These are phyloP conservation scores for Penicillium crystallinum DNA, from an alignment of 495 filamentous ascomycete species.

Conservation along the genomic window DNA sequence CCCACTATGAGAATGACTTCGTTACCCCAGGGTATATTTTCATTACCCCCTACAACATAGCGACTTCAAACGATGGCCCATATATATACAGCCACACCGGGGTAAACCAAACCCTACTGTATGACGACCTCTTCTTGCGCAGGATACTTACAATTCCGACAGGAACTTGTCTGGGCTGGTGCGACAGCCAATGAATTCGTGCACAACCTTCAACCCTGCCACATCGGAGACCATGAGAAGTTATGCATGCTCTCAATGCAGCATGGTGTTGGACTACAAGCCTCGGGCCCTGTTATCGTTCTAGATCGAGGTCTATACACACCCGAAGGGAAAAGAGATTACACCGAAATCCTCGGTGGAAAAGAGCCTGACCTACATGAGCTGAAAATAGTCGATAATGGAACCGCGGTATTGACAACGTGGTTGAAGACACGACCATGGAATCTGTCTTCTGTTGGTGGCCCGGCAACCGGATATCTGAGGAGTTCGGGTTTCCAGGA, in stretches of 20 bases:
- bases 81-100: neutral
- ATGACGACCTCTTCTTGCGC: neutral
- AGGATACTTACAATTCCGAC: neutral
- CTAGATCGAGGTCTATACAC: neutral
- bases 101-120: neutral
- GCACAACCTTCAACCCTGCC: neutral
- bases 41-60: neutral
- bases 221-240: neutral
- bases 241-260: neutral
- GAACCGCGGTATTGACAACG: neutral
- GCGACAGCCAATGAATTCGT: neutral
- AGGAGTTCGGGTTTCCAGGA: neutral
- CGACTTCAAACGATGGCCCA: neutral
- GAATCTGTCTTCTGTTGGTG: neutral
- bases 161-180: conserved; percentile 1
- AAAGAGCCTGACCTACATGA: neutral
- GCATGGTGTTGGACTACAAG: neutral
- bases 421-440: neutral
- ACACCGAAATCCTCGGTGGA: neutral
- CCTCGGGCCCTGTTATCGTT: neutral
- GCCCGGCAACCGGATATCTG: neutral
- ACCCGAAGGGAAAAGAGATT: neutral
- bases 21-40: neutral
- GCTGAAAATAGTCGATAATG: neutral
- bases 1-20: neutral